A percentile compares a stretch with the other conserved stretches of the same genome.
Conservation (phyloP, 176 grass and related monocot species). For the Panicum miliaceum region DNA sequence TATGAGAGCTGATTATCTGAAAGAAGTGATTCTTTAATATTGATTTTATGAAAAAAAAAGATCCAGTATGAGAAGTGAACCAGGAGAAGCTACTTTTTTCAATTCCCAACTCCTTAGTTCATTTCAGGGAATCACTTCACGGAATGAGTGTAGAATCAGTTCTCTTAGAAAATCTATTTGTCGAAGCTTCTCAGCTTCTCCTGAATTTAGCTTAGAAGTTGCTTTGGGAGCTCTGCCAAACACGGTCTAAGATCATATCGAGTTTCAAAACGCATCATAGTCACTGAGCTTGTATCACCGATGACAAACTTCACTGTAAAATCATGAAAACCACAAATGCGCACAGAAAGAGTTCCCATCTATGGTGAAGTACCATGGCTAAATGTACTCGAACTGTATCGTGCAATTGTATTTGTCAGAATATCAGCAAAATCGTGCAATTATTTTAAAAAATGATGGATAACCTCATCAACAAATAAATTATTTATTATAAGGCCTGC, state of each 20-base stretch:
- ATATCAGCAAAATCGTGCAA: background rate
- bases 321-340: background rate
- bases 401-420: background rate
- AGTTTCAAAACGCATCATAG: background rate
- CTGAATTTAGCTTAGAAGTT: too few species aligned
- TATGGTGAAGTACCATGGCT: background rate
- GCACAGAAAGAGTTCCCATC: background rate
- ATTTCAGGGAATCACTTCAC: too few species aligned
- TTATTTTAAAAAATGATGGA: background rate
- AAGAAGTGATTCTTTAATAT: too few species aligned
- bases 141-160: too few species aligned
- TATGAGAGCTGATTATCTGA: too few species aligned
- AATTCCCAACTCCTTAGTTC: too few species aligned
- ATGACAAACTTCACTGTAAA: background rate
- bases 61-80: too few species aligned
- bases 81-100: too few species aligned
- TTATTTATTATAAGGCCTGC: conserved; percentile 19
- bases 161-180: too few species aligned
- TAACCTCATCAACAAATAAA: background rate
- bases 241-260: background rate
- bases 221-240: too few species aligned
- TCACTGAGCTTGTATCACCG: background rate
- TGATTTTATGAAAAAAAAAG: too few species aligned
- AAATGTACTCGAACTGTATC: background rate
- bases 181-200: too few species aligned